Evolutionary conservation across 2,329 filamentous ascomycete genomes (phyloP).

Genomic region (Davidsoniella virescens): DNA sequence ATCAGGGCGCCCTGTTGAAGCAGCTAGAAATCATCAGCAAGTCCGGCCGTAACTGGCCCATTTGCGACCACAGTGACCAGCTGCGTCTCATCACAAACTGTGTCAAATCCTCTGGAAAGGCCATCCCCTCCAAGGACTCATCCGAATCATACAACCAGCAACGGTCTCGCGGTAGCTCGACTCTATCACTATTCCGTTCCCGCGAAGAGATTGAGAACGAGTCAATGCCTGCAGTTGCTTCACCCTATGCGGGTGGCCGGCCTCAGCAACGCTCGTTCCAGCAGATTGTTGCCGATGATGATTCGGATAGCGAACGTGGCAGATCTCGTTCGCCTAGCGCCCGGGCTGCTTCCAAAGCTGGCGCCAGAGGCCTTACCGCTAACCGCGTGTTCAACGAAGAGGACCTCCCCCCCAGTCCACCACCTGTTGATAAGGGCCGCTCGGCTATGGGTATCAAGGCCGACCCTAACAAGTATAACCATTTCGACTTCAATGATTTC

Average conservation of each 20-base stretch:
- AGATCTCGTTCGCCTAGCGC: conserved; percentile 31
- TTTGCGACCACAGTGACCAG: conserved; percentile 75
- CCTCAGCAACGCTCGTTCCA: conserved; percentile 51
- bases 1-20: conserved; percentile 84
- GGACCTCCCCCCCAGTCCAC: conserved; percentile 49
- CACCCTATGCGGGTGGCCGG: conserved; percentile 42
- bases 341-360: conserved; percentile 31
- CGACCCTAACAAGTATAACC: conserved; percentile 12
- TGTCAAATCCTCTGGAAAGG: conserved; percentile 31
- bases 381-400: conserved; percentile 40
- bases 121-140: conserved; percentile 1
- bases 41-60: conserved; percentile 85
- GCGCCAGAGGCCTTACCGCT: conserved; percentile 38
- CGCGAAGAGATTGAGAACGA: conserved; percentile 43
- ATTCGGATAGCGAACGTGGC: conserved; percentile 27
- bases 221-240: conserved; percentile 34
- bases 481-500: conserved; percentile 58
- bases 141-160: conserved; percentile 6
- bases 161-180: conserved; percentile 32
- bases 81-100: conserved; percentile 54
- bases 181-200: conserved; percentile 58
- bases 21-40: conserved; percentile 87
- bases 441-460: conserved; percentile 3
- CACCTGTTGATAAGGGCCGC: conserved; percentile 20
- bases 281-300: conserved; percentile 50